phyloP scores from a whole-genome alignment of 2,329 filamentous ascomycete species.

The Xenosphaeropsis pyriputrescens region DNA sequence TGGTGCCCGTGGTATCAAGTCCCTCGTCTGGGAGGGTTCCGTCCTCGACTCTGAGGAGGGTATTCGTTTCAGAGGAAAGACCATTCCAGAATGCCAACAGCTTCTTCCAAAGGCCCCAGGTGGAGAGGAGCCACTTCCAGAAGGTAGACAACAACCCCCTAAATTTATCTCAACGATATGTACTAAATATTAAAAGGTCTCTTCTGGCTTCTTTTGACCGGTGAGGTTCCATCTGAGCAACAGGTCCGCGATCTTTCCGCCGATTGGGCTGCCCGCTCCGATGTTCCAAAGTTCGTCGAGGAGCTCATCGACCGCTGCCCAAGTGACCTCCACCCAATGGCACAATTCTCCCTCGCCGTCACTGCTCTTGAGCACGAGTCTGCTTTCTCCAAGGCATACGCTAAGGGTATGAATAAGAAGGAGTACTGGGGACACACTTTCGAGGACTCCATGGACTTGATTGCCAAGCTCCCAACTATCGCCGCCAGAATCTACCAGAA shows the following conservation, averaged over 20 bases:
- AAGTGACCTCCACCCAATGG: conserved; percentile 97
- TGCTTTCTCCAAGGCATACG: conserved; percentile 94
- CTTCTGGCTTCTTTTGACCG: conserved; percentile 98
- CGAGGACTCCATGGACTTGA: conserved; percentile 99
- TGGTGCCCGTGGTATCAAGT: conserved; percentile 97
- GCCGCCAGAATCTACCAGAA: conserved; percentile 99
- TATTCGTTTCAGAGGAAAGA: conserved; percentile 98
- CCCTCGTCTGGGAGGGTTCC: conserved; percentile 95
- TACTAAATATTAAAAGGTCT: conserved; percentile 42
- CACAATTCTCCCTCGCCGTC: conserved; percentile 95
- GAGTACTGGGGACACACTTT: conserved; percentile 99
- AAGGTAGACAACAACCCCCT: conserved; percentile 38
- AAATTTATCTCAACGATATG: too few relatives aligned
- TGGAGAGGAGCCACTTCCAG: conserved; percentile 90
- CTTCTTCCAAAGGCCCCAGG: conserved; percentile 93
- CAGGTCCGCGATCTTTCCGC: conserved; percentile 97
- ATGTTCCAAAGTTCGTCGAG: conserved; percentile 94
- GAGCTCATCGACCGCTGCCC: conserved; percentile 99
- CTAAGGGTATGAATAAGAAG: conserved; percentile 98
- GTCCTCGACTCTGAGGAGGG: conserved; percentile 97
- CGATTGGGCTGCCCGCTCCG: conserved; percentile 96
- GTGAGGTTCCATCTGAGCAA: conserved; percentile 94
- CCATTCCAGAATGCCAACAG: conserved; percentile 97
- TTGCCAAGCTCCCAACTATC: conserved; percentile 97
- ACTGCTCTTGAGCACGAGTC: conserved; percentile 98